Evolutionary conservation across 1,139 yeast species (phyloP), one percentile per base, ranked within the genome.

Genomic region (Geotrichum bryndzae): DNA sequence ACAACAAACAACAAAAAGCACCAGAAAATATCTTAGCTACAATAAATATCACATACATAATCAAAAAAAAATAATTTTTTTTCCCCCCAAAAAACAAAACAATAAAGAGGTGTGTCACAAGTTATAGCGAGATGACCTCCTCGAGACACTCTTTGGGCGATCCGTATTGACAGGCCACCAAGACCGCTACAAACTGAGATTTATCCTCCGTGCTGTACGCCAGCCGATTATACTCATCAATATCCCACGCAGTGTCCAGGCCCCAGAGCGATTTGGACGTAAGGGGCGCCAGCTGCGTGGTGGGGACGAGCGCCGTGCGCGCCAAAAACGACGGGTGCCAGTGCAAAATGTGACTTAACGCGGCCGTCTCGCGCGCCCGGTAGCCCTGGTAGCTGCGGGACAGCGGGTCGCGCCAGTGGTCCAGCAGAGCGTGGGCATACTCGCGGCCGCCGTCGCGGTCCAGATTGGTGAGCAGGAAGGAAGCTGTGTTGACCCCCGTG

Each of bases 281-380:
- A 31, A 76, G 68, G 33, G 86, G 76, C 15, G 83, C 80, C 57
- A 86, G 78, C n/a, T 80, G 73, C 67, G 84, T 80, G 53, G 84
- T 78, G 6, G 90, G 89, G 0, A 94, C 82, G 15, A 92, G 74
- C 0, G 90, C 88, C 4, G 95, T 80, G 69, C 84, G 87, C 61
- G 88, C 81, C 67, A 92, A 79, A 51, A 87, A 77, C 57, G 82
- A 82, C 13, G 96, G 96, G 72, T 92, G 99, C 99, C 98, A 94
- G 73, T 90, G 97, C 66, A 91, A 77, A 50, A 90, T 79, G 73
- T 94, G 98, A 27, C 90, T 84, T 59, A 92, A 72, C 0, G 95
- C 90, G 13, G 85, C 80, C 65, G 83, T 84, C 3, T 88, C 86
- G 38, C 67, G 66, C 25, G 67, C 66, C 83, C 82, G 66, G 74